Evolutionary conservation across 1,284 basidiomycete species (phyloP).

Genomic region (Tilletia walkeri): DNA sequence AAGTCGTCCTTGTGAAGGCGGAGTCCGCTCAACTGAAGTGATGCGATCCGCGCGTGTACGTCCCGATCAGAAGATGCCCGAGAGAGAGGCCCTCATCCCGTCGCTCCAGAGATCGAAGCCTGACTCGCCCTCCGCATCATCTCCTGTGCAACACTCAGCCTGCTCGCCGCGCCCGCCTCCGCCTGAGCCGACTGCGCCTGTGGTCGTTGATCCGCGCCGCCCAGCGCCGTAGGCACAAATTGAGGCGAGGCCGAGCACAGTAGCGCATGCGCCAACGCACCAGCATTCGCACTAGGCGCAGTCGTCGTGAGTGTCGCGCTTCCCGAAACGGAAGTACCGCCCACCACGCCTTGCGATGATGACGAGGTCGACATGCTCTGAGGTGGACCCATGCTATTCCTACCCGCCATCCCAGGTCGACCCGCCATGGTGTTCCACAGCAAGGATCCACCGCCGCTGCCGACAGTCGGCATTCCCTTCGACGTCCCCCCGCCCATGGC

Average conservation of each 20-base stretch:
- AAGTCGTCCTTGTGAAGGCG: too few relatives aligned
- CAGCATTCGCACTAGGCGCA: not conserved
- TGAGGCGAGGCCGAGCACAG: not conserved
- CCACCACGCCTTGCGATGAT: not conserved
- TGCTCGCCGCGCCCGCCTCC: too few relatives aligned
- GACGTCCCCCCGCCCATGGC: too few relatives aligned
- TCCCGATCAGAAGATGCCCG: too few relatives aligned
- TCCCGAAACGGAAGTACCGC: not conserved
- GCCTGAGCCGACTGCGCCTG: too few relatives aligned
- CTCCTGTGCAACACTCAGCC: not conserved
- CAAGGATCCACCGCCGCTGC: too few relatives aligned
- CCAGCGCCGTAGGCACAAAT: not conserved
- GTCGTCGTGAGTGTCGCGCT: not conserved
- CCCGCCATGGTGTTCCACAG: too few relatives aligned
- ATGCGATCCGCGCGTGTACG: too few relatives aligned
- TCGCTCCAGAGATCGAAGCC: not conserved
- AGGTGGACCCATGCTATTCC: not conserved
- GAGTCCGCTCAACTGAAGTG: too few relatives aligned
- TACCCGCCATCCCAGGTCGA: not conserved
- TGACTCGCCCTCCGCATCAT: not conserved
- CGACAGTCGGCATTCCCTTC: too few relatives aligned
- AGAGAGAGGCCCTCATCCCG: not conserved
- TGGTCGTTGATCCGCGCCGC: too few relatives aligned
- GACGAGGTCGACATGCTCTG: too few relatives aligned
- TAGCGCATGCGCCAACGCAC: not conserved